Conservation (phyloP, 306 rosid genomes). For the Echinosophora koreensis region DNA sequence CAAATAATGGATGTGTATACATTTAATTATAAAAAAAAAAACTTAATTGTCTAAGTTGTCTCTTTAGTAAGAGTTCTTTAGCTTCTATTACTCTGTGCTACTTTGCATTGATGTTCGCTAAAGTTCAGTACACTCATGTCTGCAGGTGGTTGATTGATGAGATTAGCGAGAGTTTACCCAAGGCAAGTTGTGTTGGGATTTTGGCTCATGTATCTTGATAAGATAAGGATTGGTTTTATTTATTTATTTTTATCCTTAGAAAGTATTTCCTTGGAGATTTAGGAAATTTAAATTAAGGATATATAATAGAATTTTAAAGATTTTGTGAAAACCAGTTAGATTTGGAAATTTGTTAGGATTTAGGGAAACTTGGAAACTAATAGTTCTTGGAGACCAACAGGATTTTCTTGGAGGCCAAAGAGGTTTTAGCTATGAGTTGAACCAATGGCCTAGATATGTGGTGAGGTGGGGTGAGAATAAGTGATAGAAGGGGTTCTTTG, state of each 20-base stretch:
- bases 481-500: background rate
- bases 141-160: constrained; percentile 96
- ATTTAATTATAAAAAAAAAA: constrained; percentile 24
- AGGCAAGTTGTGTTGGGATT: constrained; percentile 58
- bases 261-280: background rate
- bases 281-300: background rate
- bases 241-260: background rate
- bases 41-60: constrained; percentile 30
- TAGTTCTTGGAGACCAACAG: background rate
- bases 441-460: background rate
- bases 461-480: background rate
- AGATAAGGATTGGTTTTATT: background rate
- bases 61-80: background rate
- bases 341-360: background rate
- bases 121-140: constrained; percentile 43
- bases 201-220: background rate
- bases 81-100: constrained; percentile 16
- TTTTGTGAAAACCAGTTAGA: background rate
- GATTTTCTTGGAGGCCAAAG: background rate
- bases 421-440: background rate
- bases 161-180: constrained; percentile 85
- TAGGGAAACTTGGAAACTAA: background rate
- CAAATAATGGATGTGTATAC: constrained; percentile 32
- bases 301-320: background rate
- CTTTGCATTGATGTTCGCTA: constrained; percentile 41